phyloP scores from a whole-genome alignment of 2,329 filamentous ascomycete species.

The Bipolaris zeicola region DNA sequence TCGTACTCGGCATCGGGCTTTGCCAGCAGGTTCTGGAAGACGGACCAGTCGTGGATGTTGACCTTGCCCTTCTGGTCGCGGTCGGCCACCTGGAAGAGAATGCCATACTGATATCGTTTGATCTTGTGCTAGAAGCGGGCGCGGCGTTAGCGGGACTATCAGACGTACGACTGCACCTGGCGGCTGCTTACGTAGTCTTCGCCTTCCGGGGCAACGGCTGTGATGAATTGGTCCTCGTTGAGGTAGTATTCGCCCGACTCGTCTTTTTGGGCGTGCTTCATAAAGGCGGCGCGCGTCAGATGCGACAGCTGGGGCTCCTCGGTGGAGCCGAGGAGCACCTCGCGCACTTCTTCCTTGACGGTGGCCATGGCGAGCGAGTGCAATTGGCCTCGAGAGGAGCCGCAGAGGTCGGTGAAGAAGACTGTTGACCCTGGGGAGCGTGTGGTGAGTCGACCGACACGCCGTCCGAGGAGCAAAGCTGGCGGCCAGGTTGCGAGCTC shows the following conservation, averaged over 20 bases:
- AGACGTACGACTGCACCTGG: slow-evolving; percentile 25
- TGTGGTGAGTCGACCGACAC: slow-evolving; percentile 31
- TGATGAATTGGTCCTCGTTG: slow-evolving; percentile 83
- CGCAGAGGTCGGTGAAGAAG: slow-evolving; percentile 19
- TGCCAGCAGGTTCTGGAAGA: slow-evolving; percentile 89
- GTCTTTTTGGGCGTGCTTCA: slow-evolving; percentile 76
- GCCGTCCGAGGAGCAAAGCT: slow-evolving; percentile 26
- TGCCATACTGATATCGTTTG: slow-evolving; percentile 90
- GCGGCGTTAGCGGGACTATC: slow-evolving; percentile 35
- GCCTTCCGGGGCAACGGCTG: slow-evolving; percentile 81
- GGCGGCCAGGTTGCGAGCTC: slow-evolving; percentile 33
- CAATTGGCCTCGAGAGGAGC: slow-evolving; percentile 36
- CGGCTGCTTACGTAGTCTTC: slow-evolving; percentile 82
- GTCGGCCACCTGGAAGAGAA: slow-evolving; percentile 92
- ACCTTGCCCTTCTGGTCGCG: slow-evolving; percentile 74
- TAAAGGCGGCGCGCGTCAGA: slow-evolving; percentile 77
- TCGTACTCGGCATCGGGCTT: slow-evolving; percentile 99
- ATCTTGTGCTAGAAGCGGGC: slow-evolving; percentile 81
- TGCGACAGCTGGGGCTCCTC: slow-evolving; percentile 68
- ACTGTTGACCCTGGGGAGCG: slow-evolving; percentile 19
- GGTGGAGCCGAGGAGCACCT: slow-evolving; percentile 68
- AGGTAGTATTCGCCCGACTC: slow-evolving; percentile 79
- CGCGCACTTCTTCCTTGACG: slow-evolving; percentile 72
- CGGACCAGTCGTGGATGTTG: slow-evolving; percentile 82
- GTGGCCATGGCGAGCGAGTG: slow-evolving; percentile 45